Conservation (phyloP, 2,329 filamentous ascomycete genomes). For the Phialemonium atrogriseum region DNA sequence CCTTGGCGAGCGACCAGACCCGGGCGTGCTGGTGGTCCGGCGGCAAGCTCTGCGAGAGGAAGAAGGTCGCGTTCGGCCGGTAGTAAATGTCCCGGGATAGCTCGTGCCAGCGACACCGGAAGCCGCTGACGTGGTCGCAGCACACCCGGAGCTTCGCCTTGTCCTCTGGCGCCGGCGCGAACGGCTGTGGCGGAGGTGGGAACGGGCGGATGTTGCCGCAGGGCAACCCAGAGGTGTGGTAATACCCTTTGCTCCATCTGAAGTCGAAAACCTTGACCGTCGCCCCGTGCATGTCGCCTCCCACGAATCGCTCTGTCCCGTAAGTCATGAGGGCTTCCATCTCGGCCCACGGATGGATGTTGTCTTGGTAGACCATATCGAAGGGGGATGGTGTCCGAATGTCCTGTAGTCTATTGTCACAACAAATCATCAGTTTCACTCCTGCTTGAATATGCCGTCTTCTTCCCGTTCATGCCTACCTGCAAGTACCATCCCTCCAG, state of each 20-base stretch:
- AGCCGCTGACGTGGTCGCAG: slow-evolving; percentile 26
- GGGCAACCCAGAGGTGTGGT: slow-evolving; percentile 37
- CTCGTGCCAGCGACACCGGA: slow-evolving; percentile 38
- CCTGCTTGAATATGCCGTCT: no score
- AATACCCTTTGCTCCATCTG: slow-evolving; percentile 38
- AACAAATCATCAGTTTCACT: no score
- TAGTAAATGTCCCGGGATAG: slow-evolving; percentile 33
- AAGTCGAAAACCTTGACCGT: slow-evolving; percentile 46
- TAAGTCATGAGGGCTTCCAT: slow-evolving; percentile 40
- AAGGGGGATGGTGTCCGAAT: slow-evolving; percentile 37
- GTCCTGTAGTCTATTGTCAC: slow-evolving; percentile 42
- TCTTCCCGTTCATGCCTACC: no score
- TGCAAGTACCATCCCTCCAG: slow-evolving; percentile 45
- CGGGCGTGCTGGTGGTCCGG: slow-evolving; percentile 16
- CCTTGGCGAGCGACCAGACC: slow-evolving; percentile 39
- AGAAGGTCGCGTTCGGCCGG: slow-evolving; percentile 40
- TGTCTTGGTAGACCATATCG: slow-evolving; percentile 43
- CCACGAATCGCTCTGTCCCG: slow-evolving; percentile 42
- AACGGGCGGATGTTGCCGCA: slow-evolving; percentile 30
- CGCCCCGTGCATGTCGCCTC: slow-evolving; percentile 34
- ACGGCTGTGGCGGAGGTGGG: slow-evolving; percentile 23
- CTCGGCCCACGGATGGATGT: slow-evolving; percentile 37
- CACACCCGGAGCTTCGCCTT: slow-evolving; percentile 5
- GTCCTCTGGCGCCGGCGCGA: slow-evolving; percentile 11
- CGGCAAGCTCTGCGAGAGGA: slow-evolving; percentile 26